Conservation (phyloP, 2,329 filamentous ascomycete genomes). For the Dendrostoma leiphaemia region DNA sequence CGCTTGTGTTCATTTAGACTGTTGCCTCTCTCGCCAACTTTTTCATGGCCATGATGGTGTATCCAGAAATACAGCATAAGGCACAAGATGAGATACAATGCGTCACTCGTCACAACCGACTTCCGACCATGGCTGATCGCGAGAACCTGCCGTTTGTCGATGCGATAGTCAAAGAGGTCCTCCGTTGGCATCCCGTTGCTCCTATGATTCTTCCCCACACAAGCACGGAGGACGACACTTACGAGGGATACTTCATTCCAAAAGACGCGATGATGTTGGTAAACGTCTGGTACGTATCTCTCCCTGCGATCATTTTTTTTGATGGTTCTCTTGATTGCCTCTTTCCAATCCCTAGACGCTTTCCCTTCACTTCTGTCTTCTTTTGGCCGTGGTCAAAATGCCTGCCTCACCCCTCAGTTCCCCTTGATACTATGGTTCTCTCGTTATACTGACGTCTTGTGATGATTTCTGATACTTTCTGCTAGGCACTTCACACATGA, state of each 20-base stretch:
- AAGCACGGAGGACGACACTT: constrained; percentile 30
- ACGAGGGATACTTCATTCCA: constrained; percentile 27
- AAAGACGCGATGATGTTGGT: constrained; percentile 22
- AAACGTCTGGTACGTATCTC: constrained; percentile 20
- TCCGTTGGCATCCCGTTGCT: constrained; percentile 30
- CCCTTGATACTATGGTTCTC: no score
- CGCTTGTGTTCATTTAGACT: constrained; percentile 13
- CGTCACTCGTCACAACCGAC: constrained; percentile 25
- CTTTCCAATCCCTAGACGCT: not conserved
- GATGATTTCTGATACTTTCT: no score
- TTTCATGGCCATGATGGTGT: constrained; percentile 45
- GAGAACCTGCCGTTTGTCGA: constrained; percentile 29
- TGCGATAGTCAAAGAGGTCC: constrained; percentile 29
- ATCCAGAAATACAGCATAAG: constrained; percentile 41
- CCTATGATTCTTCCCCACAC: constrained; percentile 37
- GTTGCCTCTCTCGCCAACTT: constrained; percentile 37
- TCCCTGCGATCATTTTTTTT: not conserved
- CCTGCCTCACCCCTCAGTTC: no score
- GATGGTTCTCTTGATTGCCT: not conserved
- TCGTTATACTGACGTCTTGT: no score
- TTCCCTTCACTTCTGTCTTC: not conserved
- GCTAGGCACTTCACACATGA: constrained; percentile 25
- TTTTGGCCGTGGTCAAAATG: not conserved
- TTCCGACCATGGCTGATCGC: constrained; percentile 28
- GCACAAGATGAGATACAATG: constrained; percentile 20